Evolutionary conservation across 805 yeast genomes (phyloP), one percentile per base, ranked within the genome.

Genomic region (Ogataea minuta): DNA sequence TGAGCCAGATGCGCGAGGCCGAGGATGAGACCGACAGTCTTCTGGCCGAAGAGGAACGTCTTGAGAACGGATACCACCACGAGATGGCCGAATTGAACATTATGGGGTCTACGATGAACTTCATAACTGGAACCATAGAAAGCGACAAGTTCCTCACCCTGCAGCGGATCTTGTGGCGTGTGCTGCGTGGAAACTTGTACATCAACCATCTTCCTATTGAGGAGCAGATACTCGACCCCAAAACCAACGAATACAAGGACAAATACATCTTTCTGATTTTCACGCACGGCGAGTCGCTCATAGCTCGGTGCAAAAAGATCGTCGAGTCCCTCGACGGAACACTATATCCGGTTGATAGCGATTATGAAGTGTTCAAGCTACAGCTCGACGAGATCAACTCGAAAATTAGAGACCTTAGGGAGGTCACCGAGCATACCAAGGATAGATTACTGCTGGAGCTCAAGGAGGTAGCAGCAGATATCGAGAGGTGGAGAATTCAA

Each of bases 251-350:
- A 23, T 62, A 64, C 32, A 75, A 79, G 5, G 76, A 71, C 43
- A 90, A 90, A 63, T 86, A 84, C 56, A 84, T 88, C 29, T 90
- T 93, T 54, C 74, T 93, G 39, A 81, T 91, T 23, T 90, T 91
- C 57, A 85, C 97, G 13, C 98, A 93, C 64, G 99, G 99, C 56
- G 67, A 76, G 14, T 68, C 78, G 32, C 71, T 93, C 41, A 64
- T 83, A 36, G 70, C 71, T 45, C 79, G 87, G 57, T 86, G 89
- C 39, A 77, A 71, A 54, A 81, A 78, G 57, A 85, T 93, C 33
- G 79, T 91, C 34, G 96, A 89, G 49, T 87, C 98, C 1, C 71
- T 93, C 48, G 96, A 87, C 52, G 97, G 96, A 8, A 76, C 72
- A 36, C 64, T 88, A 8, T 84, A 75, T 58, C 71, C 76, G 7